Conservation (phyloP, 164 flowering plant genomes). For the Magnolia officinalis region DNA sequence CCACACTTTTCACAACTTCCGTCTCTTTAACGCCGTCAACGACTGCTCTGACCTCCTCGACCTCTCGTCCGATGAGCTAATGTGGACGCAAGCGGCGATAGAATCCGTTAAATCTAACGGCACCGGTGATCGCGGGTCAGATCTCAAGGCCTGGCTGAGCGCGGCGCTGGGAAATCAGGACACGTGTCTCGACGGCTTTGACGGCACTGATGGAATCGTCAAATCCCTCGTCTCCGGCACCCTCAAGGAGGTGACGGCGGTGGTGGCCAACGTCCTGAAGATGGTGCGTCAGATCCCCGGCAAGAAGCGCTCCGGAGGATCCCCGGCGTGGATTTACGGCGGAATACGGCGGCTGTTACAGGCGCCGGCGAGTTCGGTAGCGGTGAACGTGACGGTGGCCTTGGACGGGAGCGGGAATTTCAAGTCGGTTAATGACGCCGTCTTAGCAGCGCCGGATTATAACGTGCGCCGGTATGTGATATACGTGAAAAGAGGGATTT, state of each 20-base stretch:
- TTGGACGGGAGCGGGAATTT: slow-evolving; percentile 69
- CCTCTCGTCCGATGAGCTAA: slow-evolving; percentile 53
- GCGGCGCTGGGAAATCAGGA: slow-evolving; percentile 72
- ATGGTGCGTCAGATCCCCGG: slow-evolving; percentile 27
- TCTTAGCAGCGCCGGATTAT: slow-evolving; percentile 56
- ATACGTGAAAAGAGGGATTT: slow-evolving; percentile 48
- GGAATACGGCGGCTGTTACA: slow-evolving; percentile 52
- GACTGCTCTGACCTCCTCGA: slow-evolving; percentile 92
- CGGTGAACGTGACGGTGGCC: slow-evolving; percentile 59
- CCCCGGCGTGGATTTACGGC: slow-evolving; percentile 55
- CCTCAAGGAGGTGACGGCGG: slow-evolving; percentile 33
- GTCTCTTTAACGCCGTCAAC: slow-evolving; percentile 55
- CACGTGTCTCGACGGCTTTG: slow-evolving; percentile 83
- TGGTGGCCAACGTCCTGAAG: slow-evolving; percentile 42
- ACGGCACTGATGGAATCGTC: slow-evolving; percentile 55
- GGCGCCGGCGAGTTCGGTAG: slow-evolving; percentile 19
- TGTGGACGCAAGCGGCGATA: slow-evolving; percentile 46
- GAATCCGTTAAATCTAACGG: slow-evolving; percentile 37
- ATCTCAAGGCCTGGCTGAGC: slow-evolving; percentile 71
- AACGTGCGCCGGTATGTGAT: slow-evolving; percentile 43
- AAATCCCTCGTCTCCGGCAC: slow-evolving; percentile 38
- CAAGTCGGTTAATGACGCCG: slow-evolving; percentile 57
- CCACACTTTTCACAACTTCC: slow-evolving; percentile 36
- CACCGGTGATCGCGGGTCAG: slow-evolving; percentile 47
- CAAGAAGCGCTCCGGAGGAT: slow-evolving; percentile 4